Evolutionary conservation across 345 rosid species (phyloP), one percentile per base, ranked within the genome.

Genomic region (Eucalyptus polyanthemos): DNA sequence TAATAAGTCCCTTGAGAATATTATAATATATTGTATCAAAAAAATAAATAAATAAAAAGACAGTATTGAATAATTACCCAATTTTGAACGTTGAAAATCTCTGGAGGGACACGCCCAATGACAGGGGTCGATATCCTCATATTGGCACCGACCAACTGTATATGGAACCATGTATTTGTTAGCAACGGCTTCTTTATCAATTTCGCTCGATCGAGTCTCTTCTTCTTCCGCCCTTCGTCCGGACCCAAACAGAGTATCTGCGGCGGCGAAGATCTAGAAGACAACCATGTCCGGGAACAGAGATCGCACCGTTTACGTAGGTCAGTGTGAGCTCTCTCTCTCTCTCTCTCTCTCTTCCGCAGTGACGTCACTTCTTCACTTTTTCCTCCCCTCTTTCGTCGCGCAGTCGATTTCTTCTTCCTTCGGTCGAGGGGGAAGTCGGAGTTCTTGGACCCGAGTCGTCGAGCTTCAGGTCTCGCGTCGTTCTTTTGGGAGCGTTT

Each of bases 251-350:
- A 21, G 15, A 76, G 83, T 21, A 6, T 21, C 27, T 76, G 8
- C 42, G 7, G 69, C 12, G 45, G 83, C 83, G 83, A 37, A 21
- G 83, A 76, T 76, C 83, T 14, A 37, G 37, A 8, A 29, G 86
- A 16, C 92, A 22, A 56, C 87, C 50, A 96, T 96, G 98, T 91
- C 97, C 7, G 94, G 92, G 16, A 92, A 90, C 88, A 83, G 95
- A 27, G 91, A 93, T 58, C 93, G 95, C 91, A 93, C 94, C 76
- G 93, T 95, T 17, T 96, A 94, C 92, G 90, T 96, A 86, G 97
- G 97, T 95, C 83, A 37, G 83, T 37, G 8, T 76, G 72, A 87
- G 87, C 53, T 40, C 47, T 40, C 47, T 22, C 76, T 62, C 50
- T 49, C 49, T 40, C 47, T 22, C 69, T 62, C 72, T 62, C 34